Evolutionary conservation across 2,329 filamentous ascomycete genomes (phyloP).

Genomic region (Curvularia eragrostidis): DNA sequence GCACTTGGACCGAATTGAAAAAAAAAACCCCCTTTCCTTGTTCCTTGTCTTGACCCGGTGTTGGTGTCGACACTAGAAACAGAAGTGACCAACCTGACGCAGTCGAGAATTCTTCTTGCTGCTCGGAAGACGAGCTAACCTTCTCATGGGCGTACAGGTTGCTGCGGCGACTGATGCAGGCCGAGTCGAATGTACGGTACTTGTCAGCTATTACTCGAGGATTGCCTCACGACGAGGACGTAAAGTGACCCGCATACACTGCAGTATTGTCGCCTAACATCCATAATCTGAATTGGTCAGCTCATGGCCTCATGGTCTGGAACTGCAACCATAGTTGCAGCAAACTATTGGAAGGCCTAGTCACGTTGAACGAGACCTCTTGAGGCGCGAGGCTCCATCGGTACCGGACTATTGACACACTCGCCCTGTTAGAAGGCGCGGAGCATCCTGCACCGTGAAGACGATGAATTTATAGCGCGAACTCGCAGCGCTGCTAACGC

Average conservation of each 20-base stretch:
- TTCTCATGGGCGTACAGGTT: constrained; percentile 14
- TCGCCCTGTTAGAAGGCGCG: constrained; percentile 26
- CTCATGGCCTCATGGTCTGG: constrained; percentile 17
- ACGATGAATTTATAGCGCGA: constrained; percentile 27
- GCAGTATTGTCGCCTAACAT: constrained; percentile 29
- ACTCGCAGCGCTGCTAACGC: constrained; percentile 27
- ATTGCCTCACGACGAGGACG: constrained; percentile 33
- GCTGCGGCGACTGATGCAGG: constrained; percentile 31
- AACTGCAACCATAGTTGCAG: constrained; percentile 13
- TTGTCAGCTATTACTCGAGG: constrained; percentile 33
- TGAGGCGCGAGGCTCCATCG: constrained; percentile 21
- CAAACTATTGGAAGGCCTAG: constrained; percentile 13
- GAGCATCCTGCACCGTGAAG: constrained; percentile 30
- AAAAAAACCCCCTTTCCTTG: too few relatives aligned
- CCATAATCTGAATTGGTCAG: constrained; percentile 28
- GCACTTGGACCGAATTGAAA: not conserved
- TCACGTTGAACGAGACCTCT: constrained; percentile 8
- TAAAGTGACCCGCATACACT: constrained; percentile 42
- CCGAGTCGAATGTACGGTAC: constrained; percentile 30
- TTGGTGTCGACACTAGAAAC: not conserved
- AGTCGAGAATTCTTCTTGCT: not conserved
- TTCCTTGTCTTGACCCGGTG: not conserved
- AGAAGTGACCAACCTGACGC: not conserved
- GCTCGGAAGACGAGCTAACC: not conserved
- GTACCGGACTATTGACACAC: constrained; percentile 21